Base-by-base conservation (phyloP, 805 yeast genomes). In the Nakazawaea ambrosiae region DNA sequence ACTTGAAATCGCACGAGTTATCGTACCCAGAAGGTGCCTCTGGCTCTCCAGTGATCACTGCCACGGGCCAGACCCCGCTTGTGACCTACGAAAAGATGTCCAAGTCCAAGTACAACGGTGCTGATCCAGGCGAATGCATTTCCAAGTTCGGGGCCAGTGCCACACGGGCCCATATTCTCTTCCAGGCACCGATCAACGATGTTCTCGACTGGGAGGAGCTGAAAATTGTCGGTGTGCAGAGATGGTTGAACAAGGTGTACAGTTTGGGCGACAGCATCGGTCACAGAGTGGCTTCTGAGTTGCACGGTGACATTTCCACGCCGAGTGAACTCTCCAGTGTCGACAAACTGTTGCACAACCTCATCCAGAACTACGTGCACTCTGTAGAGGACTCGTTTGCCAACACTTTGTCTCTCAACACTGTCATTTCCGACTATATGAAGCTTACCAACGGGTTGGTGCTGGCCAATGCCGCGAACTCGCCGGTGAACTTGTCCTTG, bases 21-120 rank as follows among this genome's bases (percentile, higher is more conserved):
- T 79, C 72, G 27, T 28, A 56, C 3, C 39, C 62, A 0, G 61
- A 65, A 36, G 57, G 69, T 0, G 27, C 27, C 5, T 32, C 35
- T 5, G 42, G 34, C 15, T 48, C 45, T 0, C 80, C 81, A 2
- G 47, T 57, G 4, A 65, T 83, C 7, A 66, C 51, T 23, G 66
- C 56, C 0, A 65, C 81, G 0, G 82, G 81, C 1, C 50, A 54
- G 25, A 43, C 50, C 0, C 86, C 95, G 0, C 39, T 42, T 0
- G 55, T 84, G 2, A 62, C 85, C 0, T 87, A 57, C 53, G 97
- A 92, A 53, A 92, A 92, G 53, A 92, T 92, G 98, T 89, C 97
- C 2, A 92, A 92, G 58, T 89, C 97, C 1, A 92, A 92, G 53
- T 80, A 78, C 53, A 92, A 92, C 51, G 98, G 98, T 12, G 95